phyloP scores from a whole-genome alignment of 352 stramenopile species.

The Globisporangium cederbergense region DNA sequence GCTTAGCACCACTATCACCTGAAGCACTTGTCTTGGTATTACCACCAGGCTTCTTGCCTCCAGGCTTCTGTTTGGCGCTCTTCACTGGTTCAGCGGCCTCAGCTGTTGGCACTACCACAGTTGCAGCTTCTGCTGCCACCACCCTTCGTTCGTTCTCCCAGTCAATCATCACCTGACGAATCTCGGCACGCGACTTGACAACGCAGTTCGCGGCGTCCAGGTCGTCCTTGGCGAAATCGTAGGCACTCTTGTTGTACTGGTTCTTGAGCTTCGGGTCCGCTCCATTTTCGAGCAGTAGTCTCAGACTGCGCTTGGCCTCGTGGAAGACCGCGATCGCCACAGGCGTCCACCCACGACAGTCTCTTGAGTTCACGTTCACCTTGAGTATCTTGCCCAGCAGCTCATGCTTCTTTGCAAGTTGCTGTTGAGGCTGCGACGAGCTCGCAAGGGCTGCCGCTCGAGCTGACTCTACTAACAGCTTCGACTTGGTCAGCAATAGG shows the following conservation, averaged over 20 bases:
- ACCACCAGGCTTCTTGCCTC: neutral
- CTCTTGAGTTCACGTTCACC: conserved; percentile 65
- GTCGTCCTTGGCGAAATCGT: conserved; percentile 87
- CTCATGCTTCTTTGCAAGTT: conserved; percentile 24
- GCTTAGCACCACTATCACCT: neutral
- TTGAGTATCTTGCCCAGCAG: conserved; percentile 52
- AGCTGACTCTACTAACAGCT: conserved; percentile 25
- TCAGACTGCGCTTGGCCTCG: conserved; percentile 67
- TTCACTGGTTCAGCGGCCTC: neutral
- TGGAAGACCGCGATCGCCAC: conserved; percentile 87
- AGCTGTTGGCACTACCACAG: neutral
- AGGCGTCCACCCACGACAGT: conserved; percentile 85
- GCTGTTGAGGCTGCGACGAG: conserved; percentile 22
- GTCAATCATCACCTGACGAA: conserved; percentile 61
- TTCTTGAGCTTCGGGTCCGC: conserved; percentile 85
- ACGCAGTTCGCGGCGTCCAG: conserved; percentile 83
- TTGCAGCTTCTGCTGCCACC: neutral
- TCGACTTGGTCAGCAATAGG: conserved; percentile 67
- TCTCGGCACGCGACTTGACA: conserved; percentile 70
- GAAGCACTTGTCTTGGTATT: neutral
- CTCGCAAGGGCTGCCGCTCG: conserved; percentile 23
- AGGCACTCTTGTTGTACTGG: conserved; percentile 89
- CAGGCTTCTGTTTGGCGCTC: conserved; percentile 3
- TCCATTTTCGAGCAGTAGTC: conserved; percentile 72
- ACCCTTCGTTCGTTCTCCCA: conserved; percentile 58